Conservation (phyloP, 495 filamentous ascomycete species). For the Lichina pygmaea region DNA sequence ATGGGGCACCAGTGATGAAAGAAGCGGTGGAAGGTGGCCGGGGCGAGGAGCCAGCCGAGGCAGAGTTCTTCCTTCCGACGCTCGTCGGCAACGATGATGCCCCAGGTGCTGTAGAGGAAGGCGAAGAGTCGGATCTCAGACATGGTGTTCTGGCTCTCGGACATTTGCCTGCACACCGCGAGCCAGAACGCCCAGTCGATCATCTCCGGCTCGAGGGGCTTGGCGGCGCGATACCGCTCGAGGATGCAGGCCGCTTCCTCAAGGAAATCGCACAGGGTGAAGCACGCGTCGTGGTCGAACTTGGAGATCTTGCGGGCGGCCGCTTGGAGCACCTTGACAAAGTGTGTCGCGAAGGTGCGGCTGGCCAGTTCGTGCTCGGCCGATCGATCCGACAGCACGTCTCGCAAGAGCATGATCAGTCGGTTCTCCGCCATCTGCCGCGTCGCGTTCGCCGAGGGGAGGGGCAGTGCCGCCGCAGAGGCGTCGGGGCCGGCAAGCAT, state of each 20-base stretch:
- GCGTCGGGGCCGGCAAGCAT: constrained; percentile 40
- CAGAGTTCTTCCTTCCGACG: constrained; percentile 46
- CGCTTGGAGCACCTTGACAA: constrained; percentile 44
- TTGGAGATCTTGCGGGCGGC: constrained; percentile 49
- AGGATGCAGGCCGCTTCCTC: constrained; percentile 48
- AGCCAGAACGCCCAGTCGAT: constrained; percentile 83
- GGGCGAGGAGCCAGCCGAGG: constrained; percentile 52
- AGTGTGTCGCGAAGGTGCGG: constrained; percentile 52
- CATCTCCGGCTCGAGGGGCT: constrained; percentile 13
- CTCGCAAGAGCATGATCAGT: constrained; percentile 60
- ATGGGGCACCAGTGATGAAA: constrained; percentile 98
- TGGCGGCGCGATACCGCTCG: constrained; percentile 24
- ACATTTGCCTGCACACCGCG: constrained; percentile 55
- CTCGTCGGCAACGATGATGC: constrained; percentile 36
- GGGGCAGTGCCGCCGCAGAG: constrained; percentile 34
- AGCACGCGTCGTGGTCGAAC: constrained; percentile 75
- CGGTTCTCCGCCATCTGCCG: constrained; percentile 82
- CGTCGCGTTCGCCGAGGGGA: constrained; percentile 37
- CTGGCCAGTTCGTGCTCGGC: constrained; percentile 21
- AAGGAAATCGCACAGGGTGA: constrained; percentile 74
- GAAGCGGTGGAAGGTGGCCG: constrained; percentile 51
- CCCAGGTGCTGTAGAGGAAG: constrained; percentile 66
- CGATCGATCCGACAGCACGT: constrained; percentile 47
- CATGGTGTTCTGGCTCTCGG: constrained; percentile 74
- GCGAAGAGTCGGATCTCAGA: constrained; percentile 76